These are phyloP conservation scores for Jatropha podagrica DNA, from an alignment of 441 rosid genomes.

Conservation along the genomic window DNA sequence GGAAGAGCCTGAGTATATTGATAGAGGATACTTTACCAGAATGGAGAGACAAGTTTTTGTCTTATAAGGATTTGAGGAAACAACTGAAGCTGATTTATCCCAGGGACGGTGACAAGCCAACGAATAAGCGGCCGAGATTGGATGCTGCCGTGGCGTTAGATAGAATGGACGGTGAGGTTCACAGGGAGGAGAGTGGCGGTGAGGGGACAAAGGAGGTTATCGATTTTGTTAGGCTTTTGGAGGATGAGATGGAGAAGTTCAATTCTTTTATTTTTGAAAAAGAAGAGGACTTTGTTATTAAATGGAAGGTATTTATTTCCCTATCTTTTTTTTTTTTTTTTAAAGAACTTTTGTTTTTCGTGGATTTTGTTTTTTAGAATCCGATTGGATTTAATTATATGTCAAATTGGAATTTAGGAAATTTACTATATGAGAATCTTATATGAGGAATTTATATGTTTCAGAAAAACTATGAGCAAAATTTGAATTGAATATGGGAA, in stretches of 20 bases:
- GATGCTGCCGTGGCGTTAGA: neutral
- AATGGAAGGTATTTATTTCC: constrained; percentile 44
- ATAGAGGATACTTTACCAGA: constrained; percentile 81
- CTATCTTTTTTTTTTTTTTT: constrained; percentile 19
- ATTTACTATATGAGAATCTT: neutral
- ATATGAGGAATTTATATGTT: neutral
- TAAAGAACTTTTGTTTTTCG: neutral
- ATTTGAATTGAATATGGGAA: neutral
- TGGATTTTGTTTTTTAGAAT: neutral
- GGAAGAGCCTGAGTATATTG: constrained; percentile 73
- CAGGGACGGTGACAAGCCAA: constrained; percentile 29
- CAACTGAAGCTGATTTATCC: constrained; percentile 57
- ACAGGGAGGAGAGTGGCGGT: constrained; percentile 33
- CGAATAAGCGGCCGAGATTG: constrained; percentile 21
- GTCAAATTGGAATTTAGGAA: neutral
- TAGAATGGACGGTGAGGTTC: constrained; percentile 1
- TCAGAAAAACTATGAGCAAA: neutral
- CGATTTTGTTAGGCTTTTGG: constrained; percentile 65
- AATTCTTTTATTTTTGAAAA: constrained; percentile 77
- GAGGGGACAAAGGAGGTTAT: constrained; percentile 61
- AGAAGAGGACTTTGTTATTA: constrained; percentile 89
- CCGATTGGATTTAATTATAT: neutral
- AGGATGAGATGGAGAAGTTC: constrained; percentile 87
- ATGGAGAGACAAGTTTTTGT: constrained; percentile 76
- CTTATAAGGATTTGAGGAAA: constrained; percentile 80